These are phyloP conservation scores for Candida morakotiae DNA, from an alignment of 805 yeast genomes.

Conservation along the genomic window DNA sequence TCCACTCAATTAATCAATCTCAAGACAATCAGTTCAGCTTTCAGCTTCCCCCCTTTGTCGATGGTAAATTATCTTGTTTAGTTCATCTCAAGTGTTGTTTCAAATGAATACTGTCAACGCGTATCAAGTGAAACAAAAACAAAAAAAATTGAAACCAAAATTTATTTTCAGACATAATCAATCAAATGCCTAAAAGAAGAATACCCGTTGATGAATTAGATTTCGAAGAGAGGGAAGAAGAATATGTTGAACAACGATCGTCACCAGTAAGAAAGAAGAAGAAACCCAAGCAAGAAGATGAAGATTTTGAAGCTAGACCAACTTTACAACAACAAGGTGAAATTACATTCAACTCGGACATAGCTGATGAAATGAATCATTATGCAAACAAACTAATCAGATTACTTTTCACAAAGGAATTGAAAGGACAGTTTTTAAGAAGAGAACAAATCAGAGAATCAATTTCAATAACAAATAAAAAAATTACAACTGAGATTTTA, in stretches of 20 bases:
- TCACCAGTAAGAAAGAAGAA: neutral
- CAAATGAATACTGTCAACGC: too few relatives aligned
- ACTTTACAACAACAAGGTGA: neutral
- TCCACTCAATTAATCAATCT: too few relatives aligned
- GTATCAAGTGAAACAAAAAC: neutral
- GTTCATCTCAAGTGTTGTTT: too few relatives aligned
- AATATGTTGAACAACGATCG: constrained; percentile 1
- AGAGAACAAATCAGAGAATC: constrained; percentile 20
- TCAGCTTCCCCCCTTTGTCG: too few relatives aligned
- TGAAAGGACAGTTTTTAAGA: constrained; percentile 18
- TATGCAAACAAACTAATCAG: constrained; percentile 12
- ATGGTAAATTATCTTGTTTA: too few relatives aligned
- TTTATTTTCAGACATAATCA: neutral
- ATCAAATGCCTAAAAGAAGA: constrained; percentile 4
- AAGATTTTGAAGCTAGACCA: neutral
- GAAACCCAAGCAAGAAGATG: neutral
- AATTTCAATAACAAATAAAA: constrained; percentile 4
- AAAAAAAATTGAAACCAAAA: too few relatives aligned
- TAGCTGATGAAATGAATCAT: constrained; percentile 5
- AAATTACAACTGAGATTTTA: constrained; percentile 13
- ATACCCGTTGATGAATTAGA: constrained; percentile 5
- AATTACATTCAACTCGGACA: too few relatives aligned
- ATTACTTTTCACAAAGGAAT: constrained; percentile 17
- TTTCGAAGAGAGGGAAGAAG: constrained; percentile 4
- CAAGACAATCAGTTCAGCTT: too few relatives aligned